Base-by-base conservation (phyloP, 441 rosid genomes). In the Isatis lusitanica region DNA sequence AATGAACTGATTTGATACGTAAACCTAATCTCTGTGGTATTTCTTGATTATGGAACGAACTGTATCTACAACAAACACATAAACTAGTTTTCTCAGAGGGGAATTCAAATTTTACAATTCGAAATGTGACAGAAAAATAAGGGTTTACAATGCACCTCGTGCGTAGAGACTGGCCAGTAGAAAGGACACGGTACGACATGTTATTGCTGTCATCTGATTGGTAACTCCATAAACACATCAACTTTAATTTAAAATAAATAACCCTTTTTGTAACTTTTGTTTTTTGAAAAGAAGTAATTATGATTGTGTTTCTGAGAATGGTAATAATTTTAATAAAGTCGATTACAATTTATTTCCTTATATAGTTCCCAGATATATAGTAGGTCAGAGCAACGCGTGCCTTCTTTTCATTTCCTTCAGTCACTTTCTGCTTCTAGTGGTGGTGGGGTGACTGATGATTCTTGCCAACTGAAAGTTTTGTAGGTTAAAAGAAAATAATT, bases 271-370 rank as follows among this genome's bases (percentile, higher is more conserved):
- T 28, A 57, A 56, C 39, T 11, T 57, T 66, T 46, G 48, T 39
- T 42, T 33, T 67, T 51, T 36, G 24, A 40, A 44, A 68, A 44
- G 11, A 72, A 63, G 70, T 67, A 68, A 78, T 38, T 61, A 78
- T 72, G 65, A 78, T 78, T 78, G 46, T 71, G 76, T 77, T 62
- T 67, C 66, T 78, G 76, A 44, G 65, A 61, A 47, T 77, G 26
- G 56, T 73, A 73, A 62, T 73, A 73, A 62, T 53, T 61, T 60
- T 61, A 17, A 68, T 72, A 73, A 73, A 73, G 81, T 53, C 28
- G 43, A 44, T 7, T 62, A 67, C 77, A 78, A 62, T 61, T 61
- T 78, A 67, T 67, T 78, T 78, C 81, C 81, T 43, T 18, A 48
- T 60, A 71, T 71, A 77, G 76, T 71, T 66, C 52, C 13, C 65